Conservation (phyloP, 352 stramenopile genomes). For the Sclerospora graminicola region DNA sequence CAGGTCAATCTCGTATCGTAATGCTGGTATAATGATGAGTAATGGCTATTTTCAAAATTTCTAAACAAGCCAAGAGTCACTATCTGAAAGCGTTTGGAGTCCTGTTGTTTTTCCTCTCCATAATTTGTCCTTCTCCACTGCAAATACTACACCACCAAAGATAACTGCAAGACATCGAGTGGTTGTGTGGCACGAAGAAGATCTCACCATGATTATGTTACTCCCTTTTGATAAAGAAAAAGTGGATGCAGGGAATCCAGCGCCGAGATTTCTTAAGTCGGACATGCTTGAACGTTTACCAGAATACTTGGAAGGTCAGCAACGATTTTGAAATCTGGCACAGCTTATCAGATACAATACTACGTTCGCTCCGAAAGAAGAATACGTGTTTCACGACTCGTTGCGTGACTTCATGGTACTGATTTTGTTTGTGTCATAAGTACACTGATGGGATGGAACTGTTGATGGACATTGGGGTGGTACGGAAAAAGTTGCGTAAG, state of each 20-base stretch:
- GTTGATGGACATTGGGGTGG: too few relatives aligned
- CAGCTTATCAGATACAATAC: constrained; percentile 25
- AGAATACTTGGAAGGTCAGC: constrained; percentile 15
- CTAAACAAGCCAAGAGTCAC: constrained; percentile 4
- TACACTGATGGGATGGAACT: too few relatives aligned
- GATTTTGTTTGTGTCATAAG: too few relatives aligned
- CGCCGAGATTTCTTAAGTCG: background rate
- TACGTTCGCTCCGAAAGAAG: constrained; percentile 16
- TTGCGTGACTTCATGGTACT: too few relatives aligned
- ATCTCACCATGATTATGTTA: constrained; percentile 39
- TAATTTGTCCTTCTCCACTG: background rate
- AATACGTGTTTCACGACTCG: constrained; percentile 3
- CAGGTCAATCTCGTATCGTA: constrained; percentile 37
- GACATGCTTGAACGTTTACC: constrained; percentile 14
- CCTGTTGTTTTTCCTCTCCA: constrained; percentile 24
- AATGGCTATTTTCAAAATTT: constrained; percentile 40
- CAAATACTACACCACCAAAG: background rate
- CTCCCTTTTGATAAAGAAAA: constrained; percentile 5
- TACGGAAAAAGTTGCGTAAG: too few relatives aligned
- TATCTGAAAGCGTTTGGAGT: constrained; percentile 25
- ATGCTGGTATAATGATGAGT: constrained; percentile 36
- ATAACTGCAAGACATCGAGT: too few relatives aligned
- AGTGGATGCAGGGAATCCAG: background rate
- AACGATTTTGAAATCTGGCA: constrained; percentile 28
- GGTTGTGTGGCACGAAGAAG: constrained; percentile 41